Percentiles rank a stretch among this genome's conserved stretches.
Conservation (phyloP, 306 rosid species). For the Fragaria iinumae region DNA sequence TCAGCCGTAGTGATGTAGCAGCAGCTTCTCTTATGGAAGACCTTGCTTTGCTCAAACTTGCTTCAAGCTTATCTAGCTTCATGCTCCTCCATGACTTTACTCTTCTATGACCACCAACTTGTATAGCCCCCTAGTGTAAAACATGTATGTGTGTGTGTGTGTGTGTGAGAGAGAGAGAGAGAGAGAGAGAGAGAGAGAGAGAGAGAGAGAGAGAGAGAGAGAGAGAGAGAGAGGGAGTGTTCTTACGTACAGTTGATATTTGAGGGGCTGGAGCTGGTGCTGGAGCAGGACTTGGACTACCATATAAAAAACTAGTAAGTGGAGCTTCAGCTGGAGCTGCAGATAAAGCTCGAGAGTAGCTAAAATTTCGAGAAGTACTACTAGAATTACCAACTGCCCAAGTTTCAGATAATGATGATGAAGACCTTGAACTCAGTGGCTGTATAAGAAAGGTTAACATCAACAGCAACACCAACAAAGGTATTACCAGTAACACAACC, state of each 20-base stretch:
- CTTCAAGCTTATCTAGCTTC: conserved; percentile 30
- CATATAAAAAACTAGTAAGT: background rate
- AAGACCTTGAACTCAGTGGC: background rate
- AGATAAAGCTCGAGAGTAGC: background rate
- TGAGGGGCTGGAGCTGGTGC: background rate
- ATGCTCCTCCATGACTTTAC: conserved; percentile 6
- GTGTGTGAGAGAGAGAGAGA: too few relatives aligned
- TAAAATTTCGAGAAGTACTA: background rate
- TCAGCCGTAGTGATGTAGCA: background rate
- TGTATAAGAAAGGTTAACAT: background rate
- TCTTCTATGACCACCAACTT: background rate
- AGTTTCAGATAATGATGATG: background rate
- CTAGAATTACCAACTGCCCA: background rate
- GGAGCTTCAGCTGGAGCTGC: background rate
- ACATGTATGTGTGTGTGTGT: background rate
- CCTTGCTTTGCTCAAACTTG: conserved; percentile 42
- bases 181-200: conserved; percentile 12
- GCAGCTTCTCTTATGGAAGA: conserved; percentile 48
- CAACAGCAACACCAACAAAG: background rate
- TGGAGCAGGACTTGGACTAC: background rate
- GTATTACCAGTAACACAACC: background rate
- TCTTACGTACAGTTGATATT: background rate
- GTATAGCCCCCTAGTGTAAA: background rate
- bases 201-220: background rate
- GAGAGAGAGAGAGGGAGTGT: background rate